Percentiles rank a stretch among this genome's conserved stretches.
Evolutionary conservation across 306 rosid genomes (phyloP).

Genomic region (Betula pendula): DNA sequence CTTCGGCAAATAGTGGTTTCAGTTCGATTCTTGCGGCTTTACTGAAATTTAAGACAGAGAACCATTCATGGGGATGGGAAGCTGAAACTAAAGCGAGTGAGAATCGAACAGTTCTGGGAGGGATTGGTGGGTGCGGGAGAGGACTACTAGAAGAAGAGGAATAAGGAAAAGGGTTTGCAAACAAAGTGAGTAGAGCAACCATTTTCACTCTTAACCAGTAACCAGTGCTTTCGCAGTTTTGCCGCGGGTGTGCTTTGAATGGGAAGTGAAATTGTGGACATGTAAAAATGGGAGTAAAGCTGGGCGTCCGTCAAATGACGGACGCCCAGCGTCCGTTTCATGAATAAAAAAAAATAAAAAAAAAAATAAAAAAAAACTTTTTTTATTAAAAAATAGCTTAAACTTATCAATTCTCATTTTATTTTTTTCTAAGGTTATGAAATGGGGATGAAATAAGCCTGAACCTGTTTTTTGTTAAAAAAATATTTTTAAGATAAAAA

Average conservation of each 20-base stretch:
- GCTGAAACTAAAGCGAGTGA: conserved; percentile 20
- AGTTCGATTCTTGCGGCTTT: conserved; percentile 13
- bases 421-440: no score
- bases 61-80: conserved; percentile 10
- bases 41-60: conserved; percentile 8
- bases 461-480: no score
- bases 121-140: conserved; percentile 6
- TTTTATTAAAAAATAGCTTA: no score
- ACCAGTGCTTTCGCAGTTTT: background rate
- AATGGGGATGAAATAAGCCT: no score
- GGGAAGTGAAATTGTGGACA: background rate
- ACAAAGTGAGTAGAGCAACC: conserved; percentile 34
- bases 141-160: conserved; percentile 22
- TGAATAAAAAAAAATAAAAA: no score
- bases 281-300: no score
- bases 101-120: conserved; percentile 10
- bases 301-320: no score
- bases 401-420: no score
- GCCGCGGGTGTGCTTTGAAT: background rate
- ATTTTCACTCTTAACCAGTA: conserved; percentile 10
- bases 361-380: no score
- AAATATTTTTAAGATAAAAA: no score
- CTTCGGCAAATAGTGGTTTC: conserved; percentile 16
- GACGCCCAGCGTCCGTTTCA: no score
- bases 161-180: conserved; percentile 20